Percentiles rank a stretch among this genome's conserved stretches.
These are phyloP conservation scores for Nemania sp. DNA, from an alignment of 2,329 filamentous ascomycete genomes.

Conservation along the genomic window DNA sequence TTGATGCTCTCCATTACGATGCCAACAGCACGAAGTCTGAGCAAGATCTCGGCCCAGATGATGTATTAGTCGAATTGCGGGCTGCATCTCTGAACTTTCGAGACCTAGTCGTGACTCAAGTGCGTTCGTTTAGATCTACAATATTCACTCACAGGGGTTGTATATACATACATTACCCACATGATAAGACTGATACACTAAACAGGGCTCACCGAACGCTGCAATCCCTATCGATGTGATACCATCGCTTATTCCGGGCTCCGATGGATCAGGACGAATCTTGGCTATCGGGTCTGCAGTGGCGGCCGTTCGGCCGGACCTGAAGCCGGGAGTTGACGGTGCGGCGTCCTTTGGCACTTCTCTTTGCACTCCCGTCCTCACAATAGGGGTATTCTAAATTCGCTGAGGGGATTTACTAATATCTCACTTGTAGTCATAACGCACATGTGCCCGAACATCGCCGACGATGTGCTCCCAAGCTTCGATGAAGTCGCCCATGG, in stretches of 20 bases:
- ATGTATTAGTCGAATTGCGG: constrained; percentile 65
- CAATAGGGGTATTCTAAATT: background rate
- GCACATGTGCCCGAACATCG: constrained; percentile 57
- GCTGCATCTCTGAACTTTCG: constrained; percentile 56
- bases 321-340: constrained; percentile 53
- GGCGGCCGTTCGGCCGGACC: constrained; percentile 34
- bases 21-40: constrained; percentile 8
- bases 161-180: background rate
- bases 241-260: constrained; percentile 46
- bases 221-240: background rate
- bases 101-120: constrained; percentile 53
- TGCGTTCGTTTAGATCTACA: background rate
- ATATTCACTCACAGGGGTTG: background rate
- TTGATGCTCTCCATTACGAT: constrained; percentile 34
- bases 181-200: background rate
- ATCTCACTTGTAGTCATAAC: constrained; percentile 54
- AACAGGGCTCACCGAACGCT: background rate
- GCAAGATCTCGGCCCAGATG: constrained; percentile 60
- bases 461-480: constrained; percentile 61
- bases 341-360: background rate
- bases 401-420: background rate
- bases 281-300: constrained; percentile 46
- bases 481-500: constrained; percentile 49
- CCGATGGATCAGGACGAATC: constrained; percentile 65
- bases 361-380: background rate